phyloP scores from a whole-genome alignment of 139 green algal genomes.

The Diplosphaera chodatii region DNA sequence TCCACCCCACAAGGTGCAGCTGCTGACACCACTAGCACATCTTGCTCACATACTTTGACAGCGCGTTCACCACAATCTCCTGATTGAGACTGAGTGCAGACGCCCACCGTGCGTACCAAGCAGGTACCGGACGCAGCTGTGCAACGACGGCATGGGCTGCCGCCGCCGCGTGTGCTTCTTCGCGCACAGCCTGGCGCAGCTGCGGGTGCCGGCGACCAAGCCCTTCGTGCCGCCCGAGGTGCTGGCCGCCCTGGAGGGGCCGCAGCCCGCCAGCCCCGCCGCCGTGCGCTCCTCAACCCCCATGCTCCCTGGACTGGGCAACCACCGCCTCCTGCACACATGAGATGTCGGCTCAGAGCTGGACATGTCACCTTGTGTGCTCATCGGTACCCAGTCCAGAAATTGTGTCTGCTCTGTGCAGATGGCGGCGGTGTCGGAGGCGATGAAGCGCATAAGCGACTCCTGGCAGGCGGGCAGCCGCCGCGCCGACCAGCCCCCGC shows the following conservation, averaged over 20 bases:
- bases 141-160: constrained; percentile 77
- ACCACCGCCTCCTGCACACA: too few relatives aligned
- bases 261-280: neutral
- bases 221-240: constrained; percentile 47
- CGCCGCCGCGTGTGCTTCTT: constrained; percentile 89
- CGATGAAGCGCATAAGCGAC: neutral
- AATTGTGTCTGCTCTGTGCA: too few relatives aligned
- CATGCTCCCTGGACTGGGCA: too few relatives aligned
- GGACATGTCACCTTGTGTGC: too few relatives aligned
- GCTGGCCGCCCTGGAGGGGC: constrained; percentile 15
- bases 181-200: constrained; percentile 70
- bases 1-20: constrained; percentile 77
- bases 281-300: neutral
- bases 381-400: too few relatives aligned
- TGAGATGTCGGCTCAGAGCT: too few relatives aligned
- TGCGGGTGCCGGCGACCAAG: constrained; percentile 53
- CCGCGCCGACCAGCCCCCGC: neutral
- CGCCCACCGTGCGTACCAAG: too few relatives aligned
- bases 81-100: too few relatives aligned
- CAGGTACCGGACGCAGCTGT: constrained; percentile 71
- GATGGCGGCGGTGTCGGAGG: neutral
- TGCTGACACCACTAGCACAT: too few relatives aligned
- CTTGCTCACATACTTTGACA: too few relatives aligned
- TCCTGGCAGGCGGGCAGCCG: neutral
- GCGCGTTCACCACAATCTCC: too few relatives aligned